Conservation (phyloP, 768 basidiomycete genomes). For the Roridomyces roridus region DNA sequence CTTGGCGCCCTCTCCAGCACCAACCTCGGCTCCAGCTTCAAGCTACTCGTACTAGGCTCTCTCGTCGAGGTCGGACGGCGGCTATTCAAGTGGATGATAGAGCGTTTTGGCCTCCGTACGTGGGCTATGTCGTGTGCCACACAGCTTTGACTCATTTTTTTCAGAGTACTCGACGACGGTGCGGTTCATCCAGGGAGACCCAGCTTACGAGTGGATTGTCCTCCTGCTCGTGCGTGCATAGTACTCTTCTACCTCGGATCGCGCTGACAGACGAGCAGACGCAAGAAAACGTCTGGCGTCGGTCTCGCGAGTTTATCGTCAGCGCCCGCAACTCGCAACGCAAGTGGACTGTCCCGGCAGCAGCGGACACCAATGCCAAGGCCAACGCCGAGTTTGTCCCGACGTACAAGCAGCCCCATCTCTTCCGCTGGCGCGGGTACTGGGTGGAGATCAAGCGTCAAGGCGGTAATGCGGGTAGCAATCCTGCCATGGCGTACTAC, state of each 20-base stretch:
- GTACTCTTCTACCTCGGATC: background rate
- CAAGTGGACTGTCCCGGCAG: slow-evolving; percentile 20
- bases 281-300: slow-evolving; percentile 50
- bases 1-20: background rate
- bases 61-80: slow-evolving; percentile 19
- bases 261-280: slow-evolving; percentile 29
- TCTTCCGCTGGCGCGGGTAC: slow-evolving; percentile 52
- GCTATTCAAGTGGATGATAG: slow-evolving; percentile 15
- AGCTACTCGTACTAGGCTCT: slow-evolving; percentile 18
- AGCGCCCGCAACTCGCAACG: slow-evolving; percentile 43
- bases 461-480: slow-evolving; percentile 9
- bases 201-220: slow-evolving; percentile 56
- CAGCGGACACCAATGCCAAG: slow-evolving; percentile 21
- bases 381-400: slow-evolving; percentile 50
- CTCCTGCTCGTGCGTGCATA: slow-evolving; percentile 43
- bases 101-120: slow-evolving; percentile 19
- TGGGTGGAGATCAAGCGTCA: slow-evolving; percentile 44
- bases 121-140: background rate
- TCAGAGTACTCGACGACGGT: slow-evolving; percentile 52
- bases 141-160: background rate
- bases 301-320: slow-evolving; percentile 47
- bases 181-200: slow-evolving; percentile 53
- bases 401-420: slow-evolving; percentile 43
- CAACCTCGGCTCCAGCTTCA: slow-evolving; percentile 13
- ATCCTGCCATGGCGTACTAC: slow-evolving; percentile 7